These are phyloP conservation scores for Silene uniflora DNA, from an alignment of 148 eudicot genomes.

Conservation along the genomic window DNA sequence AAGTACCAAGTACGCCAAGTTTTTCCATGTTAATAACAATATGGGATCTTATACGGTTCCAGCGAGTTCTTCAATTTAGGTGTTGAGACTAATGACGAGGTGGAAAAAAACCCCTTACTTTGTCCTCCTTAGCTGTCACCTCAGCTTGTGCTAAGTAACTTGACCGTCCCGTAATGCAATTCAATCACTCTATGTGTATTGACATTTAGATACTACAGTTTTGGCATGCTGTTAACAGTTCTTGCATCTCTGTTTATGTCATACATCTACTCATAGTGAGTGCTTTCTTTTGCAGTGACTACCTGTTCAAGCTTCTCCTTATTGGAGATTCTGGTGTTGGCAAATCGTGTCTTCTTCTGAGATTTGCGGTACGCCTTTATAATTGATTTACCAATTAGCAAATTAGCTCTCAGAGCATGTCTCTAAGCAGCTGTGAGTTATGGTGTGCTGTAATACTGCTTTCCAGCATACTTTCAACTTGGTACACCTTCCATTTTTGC, in stretches of 20 bases:
- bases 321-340: slow-evolving; percentile 42
- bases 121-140: neutral
- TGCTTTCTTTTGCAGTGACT: slow-evolving; percentile 30
- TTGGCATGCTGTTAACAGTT: neutral
- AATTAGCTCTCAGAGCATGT: neutral
- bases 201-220: no score
- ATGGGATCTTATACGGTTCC: neutral
- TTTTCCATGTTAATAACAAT: neutral
- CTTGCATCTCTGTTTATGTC: neutral
- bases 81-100: neutral
- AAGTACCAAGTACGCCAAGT: neutral
- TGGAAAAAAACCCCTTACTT: neutral
- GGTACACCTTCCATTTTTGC: slow-evolving; percentile 14
- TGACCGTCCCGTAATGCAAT: neutral
- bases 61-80: neutral
- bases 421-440: neutral
- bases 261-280: neutral
- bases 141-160: neutral
- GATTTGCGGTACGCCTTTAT: slow-evolving; percentile 34
- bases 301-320: slow-evolving; percentile 40
- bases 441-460: neutral
- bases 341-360: slow-evolving; percentile 37
- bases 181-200: neutral
- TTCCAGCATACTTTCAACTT: neutral
- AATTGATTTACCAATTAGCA: neutral